Evolutionary conservation across 1,284 basidiomycete species (phyloP).

Genomic region (Puccinia novopanici): DNA sequence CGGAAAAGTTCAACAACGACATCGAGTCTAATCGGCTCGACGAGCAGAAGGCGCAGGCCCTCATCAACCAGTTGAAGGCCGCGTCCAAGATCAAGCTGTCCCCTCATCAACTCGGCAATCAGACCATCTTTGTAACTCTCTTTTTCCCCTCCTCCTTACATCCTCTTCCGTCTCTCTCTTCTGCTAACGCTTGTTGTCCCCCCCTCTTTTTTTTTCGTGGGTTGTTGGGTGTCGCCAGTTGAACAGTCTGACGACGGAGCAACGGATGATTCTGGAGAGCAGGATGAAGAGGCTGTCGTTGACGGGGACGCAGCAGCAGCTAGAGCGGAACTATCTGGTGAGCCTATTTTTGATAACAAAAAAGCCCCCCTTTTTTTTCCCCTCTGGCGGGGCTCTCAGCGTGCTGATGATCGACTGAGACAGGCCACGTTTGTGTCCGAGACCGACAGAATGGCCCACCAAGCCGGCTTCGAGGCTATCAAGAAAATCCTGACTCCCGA

Average conservation of each 20-base stretch:
- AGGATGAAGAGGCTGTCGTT: conserved; percentile 16
- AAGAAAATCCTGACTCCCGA: conserved; percentile 39
- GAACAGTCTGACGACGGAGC: conserved; percentile 39
- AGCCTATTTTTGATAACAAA: not conserved
- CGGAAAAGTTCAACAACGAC: not conserved
- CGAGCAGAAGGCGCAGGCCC: not conserved
- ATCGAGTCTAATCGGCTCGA: not conserved
- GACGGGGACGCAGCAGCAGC: conserved; percentile 12
- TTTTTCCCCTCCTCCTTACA: not conserved
- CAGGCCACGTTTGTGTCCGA: conserved; percentile 30
- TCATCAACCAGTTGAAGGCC: conserved; percentile 5
- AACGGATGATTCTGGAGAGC: conserved; percentile 41
- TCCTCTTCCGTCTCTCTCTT: not conserved
- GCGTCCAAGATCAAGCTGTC: conserved; percentile 11
- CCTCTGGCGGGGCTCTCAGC: too few relatives aligned
- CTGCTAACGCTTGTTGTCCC: not conserved
- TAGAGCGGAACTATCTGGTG: conserved; percentile 36
- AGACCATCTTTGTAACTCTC: conserved; percentile 17
- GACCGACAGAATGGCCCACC: conserved; percentile 27
- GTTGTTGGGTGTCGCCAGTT: not conserved
- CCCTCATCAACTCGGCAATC: conserved; percentile 5
- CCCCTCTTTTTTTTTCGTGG: not conserved
- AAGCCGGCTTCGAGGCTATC: conserved; percentile 41
- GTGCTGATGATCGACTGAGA: too few relatives aligned
- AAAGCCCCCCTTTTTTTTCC: not conserved